Evolutionary conservation across 768 basidiomycete species (phyloP).

Genomic region (Tulasnella sp.): DNA sequence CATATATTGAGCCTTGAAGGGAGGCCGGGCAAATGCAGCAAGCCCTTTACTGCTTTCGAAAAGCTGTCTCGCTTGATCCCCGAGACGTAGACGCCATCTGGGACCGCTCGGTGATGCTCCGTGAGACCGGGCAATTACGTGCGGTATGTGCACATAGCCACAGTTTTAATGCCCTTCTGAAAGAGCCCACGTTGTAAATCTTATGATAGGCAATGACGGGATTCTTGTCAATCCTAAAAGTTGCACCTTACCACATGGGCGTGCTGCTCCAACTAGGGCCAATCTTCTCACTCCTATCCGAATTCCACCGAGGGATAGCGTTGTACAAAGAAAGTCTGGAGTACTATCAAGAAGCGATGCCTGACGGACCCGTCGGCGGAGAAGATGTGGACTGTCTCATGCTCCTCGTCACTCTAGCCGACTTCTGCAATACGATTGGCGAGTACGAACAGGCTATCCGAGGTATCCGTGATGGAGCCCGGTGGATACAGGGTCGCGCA

Average conservation of each 20-base stretch:
- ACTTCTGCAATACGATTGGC: slow-evolving; percentile 70
- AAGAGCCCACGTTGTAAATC: not conserved
- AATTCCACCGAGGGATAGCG: slow-evolving; percentile 58
- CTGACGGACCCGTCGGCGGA: slow-evolving; percentile 46
- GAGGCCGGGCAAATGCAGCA: slow-evolving; percentile 74
- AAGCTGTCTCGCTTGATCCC: slow-evolving; percentile 73
- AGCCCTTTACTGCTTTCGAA: slow-evolving; percentile 86
- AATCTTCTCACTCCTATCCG: slow-evolving; percentile 69
- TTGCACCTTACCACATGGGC: slow-evolving; percentile 72
- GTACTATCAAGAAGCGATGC: slow-evolving; percentile 54
- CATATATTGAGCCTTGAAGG: slow-evolving; percentile 39
- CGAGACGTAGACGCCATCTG: slow-evolving; percentile 80
- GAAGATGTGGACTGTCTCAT: slow-evolving; percentile 48
- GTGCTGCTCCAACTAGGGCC: slow-evolving; percentile 75
- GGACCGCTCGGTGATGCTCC: slow-evolving; percentile 81
- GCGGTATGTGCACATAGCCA: slow-evolving; percentile 47
- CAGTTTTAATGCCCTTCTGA: not conserved
- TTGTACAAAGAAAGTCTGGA: slow-evolving; percentile 74
- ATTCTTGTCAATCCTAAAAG: slow-evolving; percentile 66
- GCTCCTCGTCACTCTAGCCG: slow-evolving; percentile 79
- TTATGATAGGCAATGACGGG: slow-evolving; percentile 53
- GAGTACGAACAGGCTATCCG: slow-evolving; percentile 65
- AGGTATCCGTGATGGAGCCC: slow-evolving; percentile 66
- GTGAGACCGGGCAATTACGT: slow-evolving; percentile 64
- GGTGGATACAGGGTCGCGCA: slow-evolving; percentile 90